Evolutionary conservation across 352 stramenopile species (phyloP), one percentile per base, ranked within the genome.

Genomic region (Phytophthora capsici): DNA sequence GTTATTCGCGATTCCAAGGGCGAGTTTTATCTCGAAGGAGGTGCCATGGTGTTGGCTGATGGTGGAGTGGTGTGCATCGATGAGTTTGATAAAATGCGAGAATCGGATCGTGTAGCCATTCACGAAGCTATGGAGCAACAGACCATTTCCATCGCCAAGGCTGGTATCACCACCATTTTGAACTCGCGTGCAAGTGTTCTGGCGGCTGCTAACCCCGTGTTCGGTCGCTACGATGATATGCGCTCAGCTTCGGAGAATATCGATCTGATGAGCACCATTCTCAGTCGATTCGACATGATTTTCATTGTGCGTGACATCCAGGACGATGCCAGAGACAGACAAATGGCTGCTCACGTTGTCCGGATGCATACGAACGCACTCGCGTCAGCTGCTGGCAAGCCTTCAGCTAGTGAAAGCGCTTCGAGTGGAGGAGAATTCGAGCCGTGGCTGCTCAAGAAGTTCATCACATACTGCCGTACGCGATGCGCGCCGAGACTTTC

Each of bases 81-180:
- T 59, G 91, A 98, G 77, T 98, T 98, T 44, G 95, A 98, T 71
- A 98, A 98, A 69, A 98, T 98, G 90, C 76, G 88, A 34, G 89
- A 97, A 63, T 88, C 86, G 13, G 91, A 99, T 77, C 90, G 97
- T 43, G 96, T 99, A 7, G 97, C 97, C 37, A 99, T 99, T 65
- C 98, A 99, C 75, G 97, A 99, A 78, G 97, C 97, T 9, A 99
- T 99, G 98, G 98, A 99, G 76, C 98, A 99, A 75, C 98, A 99
- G 69, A 99, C 98, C 6, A 99, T 99, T 62, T 98, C 93, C 51
- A 96, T 99, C 40, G 98, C 97, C 12, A 99, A 99, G 63, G 98
- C 98, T 5, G 98, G 98, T 26, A 99, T 99, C 69, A 99, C 96
- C 1, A 99, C 98, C 1, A 98, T 99, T 44, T 81, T 99, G 17